Evolutionary conservation across 805 yeast genomes (phyloP).

Genomic region (Candida succiphila): DNA sequence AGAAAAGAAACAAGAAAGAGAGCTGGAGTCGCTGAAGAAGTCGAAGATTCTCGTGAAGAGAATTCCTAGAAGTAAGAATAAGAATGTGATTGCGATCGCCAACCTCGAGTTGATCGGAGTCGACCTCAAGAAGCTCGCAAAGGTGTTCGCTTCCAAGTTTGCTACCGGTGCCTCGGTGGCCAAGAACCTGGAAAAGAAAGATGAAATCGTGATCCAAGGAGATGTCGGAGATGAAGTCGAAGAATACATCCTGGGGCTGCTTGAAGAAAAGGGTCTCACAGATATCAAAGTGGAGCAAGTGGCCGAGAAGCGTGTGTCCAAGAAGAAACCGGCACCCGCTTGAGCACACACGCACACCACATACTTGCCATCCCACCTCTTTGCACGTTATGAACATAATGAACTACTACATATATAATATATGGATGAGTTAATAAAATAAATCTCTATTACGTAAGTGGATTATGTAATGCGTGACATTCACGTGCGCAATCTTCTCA

Average conservation of each 20-base stretch:
- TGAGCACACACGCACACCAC: too few species aligned
- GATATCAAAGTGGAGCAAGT: constrained; percentile 85
- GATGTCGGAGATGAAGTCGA: constrained; percentile 91
- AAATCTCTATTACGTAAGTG: too few species aligned
- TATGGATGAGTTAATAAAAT: too few species aligned
- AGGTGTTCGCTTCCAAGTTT: constrained; percentile 85
- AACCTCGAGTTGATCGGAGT: constrained; percentile 85
- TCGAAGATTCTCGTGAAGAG: constrained; percentile 77
- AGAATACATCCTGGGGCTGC: constrained; percentile 54
- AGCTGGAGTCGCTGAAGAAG: constrained; percentile 65
- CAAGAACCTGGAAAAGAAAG: constrained; percentile 84
- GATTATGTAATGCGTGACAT: too few species aligned
- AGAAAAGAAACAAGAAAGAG: constrained; percentile 78
- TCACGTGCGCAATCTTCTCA: too few species aligned
- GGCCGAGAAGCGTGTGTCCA: constrained; percentile 73
- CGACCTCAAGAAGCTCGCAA: constrained; percentile 84
- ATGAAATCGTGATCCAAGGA: constrained; percentile 88
- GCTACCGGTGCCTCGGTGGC: constrained; percentile 95
- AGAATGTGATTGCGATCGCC: constrained; percentile 74
- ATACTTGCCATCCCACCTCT: too few species aligned
- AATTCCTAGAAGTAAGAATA: constrained; percentile 83
- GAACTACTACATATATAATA: too few species aligned
- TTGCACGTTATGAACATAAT: too few species aligned
- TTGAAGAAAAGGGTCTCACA: constrained; percentile 73
- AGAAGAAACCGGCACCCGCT: constrained; percentile 23